phyloP scores from a whole-genome alignment of 2,329 filamentous ascomycete species.

The Fusarium sp. region DNA sequence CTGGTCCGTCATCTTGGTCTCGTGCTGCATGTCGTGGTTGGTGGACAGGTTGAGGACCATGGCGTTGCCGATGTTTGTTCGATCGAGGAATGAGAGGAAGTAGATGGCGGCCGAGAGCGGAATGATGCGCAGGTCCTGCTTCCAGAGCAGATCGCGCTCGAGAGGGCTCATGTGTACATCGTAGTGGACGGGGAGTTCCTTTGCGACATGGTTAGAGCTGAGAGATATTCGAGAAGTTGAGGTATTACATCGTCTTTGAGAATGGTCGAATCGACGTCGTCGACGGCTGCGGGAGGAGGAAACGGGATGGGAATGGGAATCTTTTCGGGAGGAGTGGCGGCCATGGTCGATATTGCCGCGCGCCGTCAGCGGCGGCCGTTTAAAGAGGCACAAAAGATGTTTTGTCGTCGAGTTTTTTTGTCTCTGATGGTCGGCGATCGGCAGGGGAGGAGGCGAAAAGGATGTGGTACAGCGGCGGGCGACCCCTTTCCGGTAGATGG shows the following conservation, averaged over 20 bases:
- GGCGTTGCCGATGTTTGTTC: slow-evolving; percentile 77
- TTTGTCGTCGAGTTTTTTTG: not conserved
- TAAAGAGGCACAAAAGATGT: slow-evolving; percentile 14
- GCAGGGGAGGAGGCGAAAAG: slow-evolving; percentile 1
- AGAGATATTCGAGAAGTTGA: not conserved
- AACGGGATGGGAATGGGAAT: slow-evolving; percentile 38
- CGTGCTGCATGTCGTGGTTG: slow-evolving; percentile 70
- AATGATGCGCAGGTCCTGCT: slow-evolving; percentile 72
- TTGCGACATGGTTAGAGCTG: slow-evolving; percentile 20
- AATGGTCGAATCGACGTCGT: slow-evolving; percentile 44
- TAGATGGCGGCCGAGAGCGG: slow-evolving; percentile 74
- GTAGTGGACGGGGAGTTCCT: slow-evolving; percentile 37
- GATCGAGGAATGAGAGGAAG: slow-evolving; percentile 75
- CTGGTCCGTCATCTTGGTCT: slow-evolving; percentile 70
- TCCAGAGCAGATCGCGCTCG: slow-evolving; percentile 60
- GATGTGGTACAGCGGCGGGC: not conserved
- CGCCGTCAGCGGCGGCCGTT: slow-evolving; percentile 18
- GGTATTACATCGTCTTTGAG: slow-evolving; percentile 39
- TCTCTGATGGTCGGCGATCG: slow-evolving; percentile 1
- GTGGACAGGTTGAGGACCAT: slow-evolving; percentile 73
- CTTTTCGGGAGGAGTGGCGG: slow-evolving; percentile 23
- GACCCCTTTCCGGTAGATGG: not conserved
- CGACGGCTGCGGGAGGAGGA: slow-evolving; percentile 42
- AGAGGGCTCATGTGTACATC: slow-evolving; percentile 40
- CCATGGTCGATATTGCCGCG: slow-evolving; percentile 34